These are phyloP conservation scores for Boletus rufocinnamomeus DNA, from an alignment of 768 basidiomycete genomes.

Conservation along the genomic window DNA sequence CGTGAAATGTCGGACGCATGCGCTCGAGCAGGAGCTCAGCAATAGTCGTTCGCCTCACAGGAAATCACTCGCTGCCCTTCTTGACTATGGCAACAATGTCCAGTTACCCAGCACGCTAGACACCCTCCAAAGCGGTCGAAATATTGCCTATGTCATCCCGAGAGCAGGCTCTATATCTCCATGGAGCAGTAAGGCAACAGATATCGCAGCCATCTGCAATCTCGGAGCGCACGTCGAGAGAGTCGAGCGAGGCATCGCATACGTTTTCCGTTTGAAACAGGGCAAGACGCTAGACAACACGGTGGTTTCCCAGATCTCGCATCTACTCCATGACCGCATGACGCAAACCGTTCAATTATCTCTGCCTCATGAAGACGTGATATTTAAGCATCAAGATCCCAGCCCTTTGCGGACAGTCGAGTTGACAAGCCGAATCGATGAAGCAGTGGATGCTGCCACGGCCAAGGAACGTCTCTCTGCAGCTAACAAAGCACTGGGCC, in stretches of 20 bases:
- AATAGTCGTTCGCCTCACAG: constrained; percentile 46
- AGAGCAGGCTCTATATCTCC: constrained; percentile 92
- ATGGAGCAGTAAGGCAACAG: constrained; percentile 99
- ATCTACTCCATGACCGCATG: constrained; percentile 94
- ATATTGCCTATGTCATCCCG: constrained; percentile 74
- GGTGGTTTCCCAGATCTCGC: constrained; percentile 56
- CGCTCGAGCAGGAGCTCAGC: constrained; percentile 49
- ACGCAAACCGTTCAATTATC: constrained; percentile 73
- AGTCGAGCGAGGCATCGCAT: constrained; percentile 82
- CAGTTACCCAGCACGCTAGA: constrained; percentile 46
- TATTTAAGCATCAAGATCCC: constrained; percentile 65
- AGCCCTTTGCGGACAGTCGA: constrained; percentile 72
- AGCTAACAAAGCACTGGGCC: constrained; percentile 84
- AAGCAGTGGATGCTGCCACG: constrained; percentile 31
- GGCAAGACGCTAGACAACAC: constrained; percentile 43
- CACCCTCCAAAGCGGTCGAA: constrained; percentile 35
- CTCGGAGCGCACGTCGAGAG: constrained; percentile 72
- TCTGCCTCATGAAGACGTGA: constrained; percentile 54
- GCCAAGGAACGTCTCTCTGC: constrained; percentile 65
- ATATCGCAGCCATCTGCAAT: constrained; percentile 87
- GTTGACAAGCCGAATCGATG: constrained; percentile 41
- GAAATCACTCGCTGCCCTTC: constrained; percentile 62
- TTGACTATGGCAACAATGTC: constrained; percentile 84
- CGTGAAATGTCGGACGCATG: constrained; percentile 58
- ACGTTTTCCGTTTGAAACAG: constrained; percentile 55